These are phyloP conservation scores for Boletus subcaerulescens DNA, from an alignment of 768 basidiomycete species.

Conservation along the genomic window DNA sequence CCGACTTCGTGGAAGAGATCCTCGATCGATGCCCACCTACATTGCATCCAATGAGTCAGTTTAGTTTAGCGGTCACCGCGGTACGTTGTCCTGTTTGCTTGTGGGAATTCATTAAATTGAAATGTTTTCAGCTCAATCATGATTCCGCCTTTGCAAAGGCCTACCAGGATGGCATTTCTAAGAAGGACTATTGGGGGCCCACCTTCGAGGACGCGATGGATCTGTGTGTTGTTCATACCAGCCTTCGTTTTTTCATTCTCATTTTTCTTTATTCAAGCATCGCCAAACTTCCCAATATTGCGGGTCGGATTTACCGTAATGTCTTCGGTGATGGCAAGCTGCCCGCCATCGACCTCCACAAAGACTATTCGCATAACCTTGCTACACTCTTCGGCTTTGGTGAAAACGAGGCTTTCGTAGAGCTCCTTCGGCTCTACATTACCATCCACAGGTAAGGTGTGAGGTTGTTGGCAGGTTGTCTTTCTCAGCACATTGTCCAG, in stretches of 20 bases:
- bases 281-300: conserved; percentile 95
- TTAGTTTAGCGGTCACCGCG: conserved; percentile 93
- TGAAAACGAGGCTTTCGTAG: conserved; percentile 83
- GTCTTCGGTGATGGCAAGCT: conserved; percentile 87
- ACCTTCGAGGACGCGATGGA: conserved; percentile 91
- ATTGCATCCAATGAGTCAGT: conserved; percentile 98
- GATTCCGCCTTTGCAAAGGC: conserved; percentile 96
- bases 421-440: conserved; percentile 92
- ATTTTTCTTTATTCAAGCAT: conserved; percentile 50
- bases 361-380: conserved; percentile 90
- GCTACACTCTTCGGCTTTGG: conserved; percentile 89
- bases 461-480: background rate
- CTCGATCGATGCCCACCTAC: conserved; percentile 91
- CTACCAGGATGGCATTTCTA: conserved; percentile 87
- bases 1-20: conserved; percentile 94
- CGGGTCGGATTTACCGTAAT: conserved; percentile 88
- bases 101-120: background rate
- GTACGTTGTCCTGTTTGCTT: conserved; percentile 38
- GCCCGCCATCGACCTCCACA: conserved; percentile 74
- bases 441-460: conserved; percentile 81
- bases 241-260: background rate
- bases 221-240: conserved; percentile 44
- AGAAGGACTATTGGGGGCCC: conserved; percentile 97
- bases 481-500: conserved; percentile 32
- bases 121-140: conserved; percentile 68